phyloP scores from a whole-genome alignment of 768 basidiomycete species.

The Phaeotremella skinneri region DNA sequence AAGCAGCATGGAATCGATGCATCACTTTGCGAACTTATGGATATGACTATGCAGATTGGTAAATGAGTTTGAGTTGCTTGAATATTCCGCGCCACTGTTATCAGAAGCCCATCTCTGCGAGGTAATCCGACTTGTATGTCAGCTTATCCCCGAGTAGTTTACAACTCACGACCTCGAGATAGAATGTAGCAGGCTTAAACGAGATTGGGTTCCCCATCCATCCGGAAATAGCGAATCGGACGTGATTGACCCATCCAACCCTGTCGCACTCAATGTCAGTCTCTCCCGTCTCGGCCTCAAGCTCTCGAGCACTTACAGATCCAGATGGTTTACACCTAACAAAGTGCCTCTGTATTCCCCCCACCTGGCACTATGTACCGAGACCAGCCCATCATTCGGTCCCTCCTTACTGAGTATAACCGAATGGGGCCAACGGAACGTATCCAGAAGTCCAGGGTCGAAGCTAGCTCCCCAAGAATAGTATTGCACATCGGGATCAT shows the following conservation, averaged over 20 bases:
- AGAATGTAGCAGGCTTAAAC: slow-evolving; percentile 89
- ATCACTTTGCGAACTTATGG: too few species aligned
- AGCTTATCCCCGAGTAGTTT: neutral
- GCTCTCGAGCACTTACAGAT: slow-evolving; percentile 40
- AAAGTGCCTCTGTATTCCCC: slow-evolving; percentile 95
- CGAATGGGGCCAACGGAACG: slow-evolving; percentile 73
- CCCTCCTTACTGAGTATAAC: slow-evolving; percentile 84
- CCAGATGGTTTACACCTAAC: slow-evolving; percentile 79
- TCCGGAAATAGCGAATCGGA: slow-evolving; percentile 82
- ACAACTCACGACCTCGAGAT: slow-evolving; percentile 63
- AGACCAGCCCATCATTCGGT: slow-evolving; percentile 90
- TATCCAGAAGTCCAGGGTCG: slow-evolving; percentile 83
- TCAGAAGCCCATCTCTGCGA: slow-evolving; percentile 49
- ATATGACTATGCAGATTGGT: neutral
- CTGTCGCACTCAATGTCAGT: slow-evolving; percentile 23
- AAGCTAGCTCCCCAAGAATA: slow-evolving; percentile 95
- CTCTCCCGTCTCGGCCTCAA: slow-evolving; percentile 1
- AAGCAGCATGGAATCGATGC: too few species aligned
- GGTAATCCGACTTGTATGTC: slow-evolving; percentile 38
- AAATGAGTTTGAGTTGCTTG: too few species aligned
- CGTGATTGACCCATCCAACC: slow-evolving; percentile 87
- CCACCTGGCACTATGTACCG: slow-evolving; percentile 83
- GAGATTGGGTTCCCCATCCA: slow-evolving; percentile 85
- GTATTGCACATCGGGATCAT: slow-evolving; percentile 75
- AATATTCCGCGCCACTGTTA: neutral